Evolutionary conservation across 2,329 filamentous ascomycete genomes (phyloP).

Genomic region (Botrytis tulipae): DNA sequence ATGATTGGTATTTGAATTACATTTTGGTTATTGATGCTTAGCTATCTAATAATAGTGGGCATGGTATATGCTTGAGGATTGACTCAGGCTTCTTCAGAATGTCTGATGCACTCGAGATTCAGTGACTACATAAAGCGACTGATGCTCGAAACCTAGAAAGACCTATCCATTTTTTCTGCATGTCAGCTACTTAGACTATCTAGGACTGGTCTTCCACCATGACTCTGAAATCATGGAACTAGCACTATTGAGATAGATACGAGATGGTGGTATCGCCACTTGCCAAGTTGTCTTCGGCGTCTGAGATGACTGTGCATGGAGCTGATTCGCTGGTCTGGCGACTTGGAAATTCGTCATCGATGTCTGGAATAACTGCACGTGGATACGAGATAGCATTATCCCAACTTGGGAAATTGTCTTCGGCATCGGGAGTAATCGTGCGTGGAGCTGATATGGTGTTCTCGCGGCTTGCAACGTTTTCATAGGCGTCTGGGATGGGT

Average conservation of each 20-base stretch:
- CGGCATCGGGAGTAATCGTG: background rate
- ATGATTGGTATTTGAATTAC: background rate
- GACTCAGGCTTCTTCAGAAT: background rate
- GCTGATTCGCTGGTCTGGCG: background rate
- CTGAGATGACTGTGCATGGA: background rate
- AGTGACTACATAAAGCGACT: background rate
- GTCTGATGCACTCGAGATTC: background rate
- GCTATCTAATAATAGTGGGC: background rate
- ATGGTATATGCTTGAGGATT: background rate
- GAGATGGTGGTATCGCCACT: background rate
- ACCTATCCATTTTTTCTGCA: background rate
- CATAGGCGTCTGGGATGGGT: fast-evolving
- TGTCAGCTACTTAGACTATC: background rate
- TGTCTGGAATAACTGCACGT: background rate
- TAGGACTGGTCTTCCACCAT: background rate
- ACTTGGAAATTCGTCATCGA: background rate
- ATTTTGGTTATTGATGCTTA: background rate
- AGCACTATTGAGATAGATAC: background rate
- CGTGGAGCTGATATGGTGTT: background rate
- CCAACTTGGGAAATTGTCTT: too few relatives aligned
- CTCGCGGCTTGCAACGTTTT: too few relatives aligned
- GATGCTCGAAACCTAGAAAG: background rate
- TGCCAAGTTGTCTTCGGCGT: background rate
- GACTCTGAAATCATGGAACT: background rate
- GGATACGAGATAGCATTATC: background rate